Base-by-base conservation (phyloP, 441 rosid species). In the Daphne laureola region DNA sequence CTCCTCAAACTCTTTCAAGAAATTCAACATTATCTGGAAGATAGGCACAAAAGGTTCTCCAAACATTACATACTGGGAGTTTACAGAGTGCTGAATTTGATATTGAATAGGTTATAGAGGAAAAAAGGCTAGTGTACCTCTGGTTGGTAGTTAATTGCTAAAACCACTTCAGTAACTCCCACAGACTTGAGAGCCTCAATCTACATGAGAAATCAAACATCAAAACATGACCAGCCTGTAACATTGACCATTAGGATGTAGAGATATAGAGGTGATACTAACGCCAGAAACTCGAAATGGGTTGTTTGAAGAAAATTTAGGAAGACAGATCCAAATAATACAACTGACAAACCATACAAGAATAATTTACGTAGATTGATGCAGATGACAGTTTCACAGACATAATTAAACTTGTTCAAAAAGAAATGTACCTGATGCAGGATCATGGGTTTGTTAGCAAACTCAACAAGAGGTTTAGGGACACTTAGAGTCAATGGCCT, bases 391-490 rank as follows among this genome's bases (percentile, higher is more conserved):
- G 1, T 47, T 4, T 14, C 50, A 16, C 18, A 8, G 13, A 21
- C 26, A 17, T 11, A 9, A 47, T 9, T 0, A 15, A 1, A 31
- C 38, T 5, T 31, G 11, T 5, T 5, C 8, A 36, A 40, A 61
- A 53, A 46, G 14, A 2, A 12, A 16, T 35, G 55, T 69, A 86
- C 98, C 98, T 92, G 98, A 68, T 92, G 98, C 67, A 89, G 72
- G 71, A 89, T 92, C 98, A 92, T 89, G 55, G 98, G 98, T 65
- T 92, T 92, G 71, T 92, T 92, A 26, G 94, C 98, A 54, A 92
- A 92, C 18, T 92, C 98, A 67, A 92, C 98, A 35, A 92, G 94
- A 3, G 98, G 98, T 69, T 92, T 92, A 4, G 98, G 97, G 59
- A 92, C 76, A 59, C 96, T 92, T 44, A 92, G 96, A 4, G 98